phyloP scores from a whole-genome alignment of 768 basidiomycete species.

The Leucogyrophana mollusca region DNA sequence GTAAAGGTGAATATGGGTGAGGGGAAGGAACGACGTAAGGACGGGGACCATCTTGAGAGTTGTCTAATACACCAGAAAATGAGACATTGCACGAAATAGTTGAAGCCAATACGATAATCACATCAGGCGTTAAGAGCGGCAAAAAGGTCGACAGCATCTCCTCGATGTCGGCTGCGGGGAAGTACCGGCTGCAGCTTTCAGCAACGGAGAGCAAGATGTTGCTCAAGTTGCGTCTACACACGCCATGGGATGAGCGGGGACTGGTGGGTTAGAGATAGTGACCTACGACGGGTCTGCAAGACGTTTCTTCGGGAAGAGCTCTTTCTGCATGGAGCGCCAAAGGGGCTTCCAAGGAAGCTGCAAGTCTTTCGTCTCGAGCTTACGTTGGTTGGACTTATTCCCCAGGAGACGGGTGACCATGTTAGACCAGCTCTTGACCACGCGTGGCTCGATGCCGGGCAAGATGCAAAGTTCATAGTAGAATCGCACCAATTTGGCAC shows the following conservation, averaged over 20 bases:
- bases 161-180: conserved; percentile 59
- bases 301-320: conserved; percentile 70
- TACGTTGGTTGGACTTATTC: conserved; percentile 67
- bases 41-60: conserved; percentile 72
- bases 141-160: conserved; percentile 72
- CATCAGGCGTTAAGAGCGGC: conserved; percentile 69
- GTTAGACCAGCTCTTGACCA: conserved; percentile 74
- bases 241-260: conserved; percentile 2
- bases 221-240: conserved; percentile 55
- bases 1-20: conserved; percentile 62
- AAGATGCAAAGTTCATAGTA: conserved; percentile 80
- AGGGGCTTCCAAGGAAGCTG: conserved; percentile 72
- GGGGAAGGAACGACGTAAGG: conserved; percentile 76
- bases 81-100: conserved; percentile 4
- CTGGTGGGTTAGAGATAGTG: neutral
- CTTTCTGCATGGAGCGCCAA: conserved; percentile 73
- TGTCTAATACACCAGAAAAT: conserved; percentile 43
- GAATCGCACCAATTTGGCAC: conserved; percentile 67
- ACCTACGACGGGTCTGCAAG: conserved; percentile 58
- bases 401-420: conserved; percentile 72
- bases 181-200: conserved; percentile 72
- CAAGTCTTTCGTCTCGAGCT: conserved; percentile 65
- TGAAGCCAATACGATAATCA: conserved; percentile 22
- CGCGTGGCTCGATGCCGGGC: conserved; percentile 72
- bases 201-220: conserved; percentile 76